Evolutionary conservation across 768 basidiomycete genomes (phyloP).

Genomic region (button mushroom (Agaricus bisporus)): DNA sequence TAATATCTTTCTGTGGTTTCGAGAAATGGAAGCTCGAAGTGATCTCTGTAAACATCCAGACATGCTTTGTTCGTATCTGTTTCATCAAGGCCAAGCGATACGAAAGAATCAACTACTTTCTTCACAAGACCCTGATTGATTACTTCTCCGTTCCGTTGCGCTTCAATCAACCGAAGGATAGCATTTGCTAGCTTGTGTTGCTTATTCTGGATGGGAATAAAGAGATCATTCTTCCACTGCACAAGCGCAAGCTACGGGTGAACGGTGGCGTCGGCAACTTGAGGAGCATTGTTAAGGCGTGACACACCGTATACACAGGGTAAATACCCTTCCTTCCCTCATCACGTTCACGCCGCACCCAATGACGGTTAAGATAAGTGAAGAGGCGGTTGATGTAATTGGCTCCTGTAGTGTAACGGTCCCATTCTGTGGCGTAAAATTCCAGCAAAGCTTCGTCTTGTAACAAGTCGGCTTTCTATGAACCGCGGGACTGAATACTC

Average conservation of each 20-base stretch:
- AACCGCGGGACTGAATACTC: slow-evolving; percentile 13
- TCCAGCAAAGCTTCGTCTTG: slow-evolving; percentile 85
- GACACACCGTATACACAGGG: slow-evolving; percentile 86
- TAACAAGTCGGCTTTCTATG: slow-evolving; percentile 68
- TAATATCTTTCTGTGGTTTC: slow-evolving; percentile 88
- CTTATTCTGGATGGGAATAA: slow-evolving; percentile 79
- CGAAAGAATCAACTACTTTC: slow-evolving; percentile 91
- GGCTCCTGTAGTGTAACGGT: slow-evolving; percentile 93
- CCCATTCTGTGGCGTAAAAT: slow-evolving; percentile 93
- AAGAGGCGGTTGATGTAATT: slow-evolving; percentile 97
- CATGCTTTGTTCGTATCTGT: slow-evolving; percentile 88
- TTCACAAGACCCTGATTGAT: slow-evolving; percentile 92
- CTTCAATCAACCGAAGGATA: slow-evolving; percentile 84
- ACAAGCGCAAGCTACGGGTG: slow-evolving; percentile 79
- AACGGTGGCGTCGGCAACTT: slow-evolving; percentile 2
- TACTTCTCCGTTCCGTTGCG: slow-evolving; percentile 88
- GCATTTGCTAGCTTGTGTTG: slow-evolving; percentile 81
- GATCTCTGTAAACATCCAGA: slow-evolving; percentile 87
- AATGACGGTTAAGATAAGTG: slow-evolving; percentile 97
- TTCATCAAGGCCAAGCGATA: slow-evolving; percentile 92
- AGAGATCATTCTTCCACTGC: slow-evolving; percentile 92
- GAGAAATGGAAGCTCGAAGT: slow-evolving; percentile 88
- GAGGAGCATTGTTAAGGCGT: not conserved
- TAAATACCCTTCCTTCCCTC: slow-evolving; percentile 95
- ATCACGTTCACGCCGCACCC: slow-evolving; percentile 97